Percentiles rank a stretch among this genome's conserved stretches.
phyloP scores from a whole-genome alignment of 306 rosid species.

The Vigna angularis region DNA sequence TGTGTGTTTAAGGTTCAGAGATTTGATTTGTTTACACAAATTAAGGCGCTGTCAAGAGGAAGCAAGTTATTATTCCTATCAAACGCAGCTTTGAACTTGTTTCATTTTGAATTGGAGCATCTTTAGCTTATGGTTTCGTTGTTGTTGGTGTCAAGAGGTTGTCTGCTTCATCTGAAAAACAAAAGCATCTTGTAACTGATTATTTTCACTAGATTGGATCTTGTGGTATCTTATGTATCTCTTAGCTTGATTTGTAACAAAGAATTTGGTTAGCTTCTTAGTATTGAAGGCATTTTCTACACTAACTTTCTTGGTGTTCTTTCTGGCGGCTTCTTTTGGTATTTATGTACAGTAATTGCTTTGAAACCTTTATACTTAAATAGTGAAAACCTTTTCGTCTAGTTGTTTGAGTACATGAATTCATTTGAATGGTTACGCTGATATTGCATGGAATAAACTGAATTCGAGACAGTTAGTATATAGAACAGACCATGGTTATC shows the following conservation, averaged over 20 bases:
- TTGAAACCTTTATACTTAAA: background rate
- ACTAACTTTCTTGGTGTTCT: background rate
- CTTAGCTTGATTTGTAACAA: constrained; percentile 15
- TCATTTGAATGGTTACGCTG: constrained; percentile 3
- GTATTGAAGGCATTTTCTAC: constrained; percentile 9
- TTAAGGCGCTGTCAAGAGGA: background rate
- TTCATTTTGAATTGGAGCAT: constrained; percentile 40
- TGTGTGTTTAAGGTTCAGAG: constrained; percentile 5
- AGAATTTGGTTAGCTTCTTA: constrained; percentile 14
- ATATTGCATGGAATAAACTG: background rate
- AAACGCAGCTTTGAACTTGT: constrained; percentile 12
- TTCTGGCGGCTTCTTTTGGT: constrained; percentile 19
- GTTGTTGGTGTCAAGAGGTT: constrained; percentile 1
- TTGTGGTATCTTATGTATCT: constrained; percentile 14
- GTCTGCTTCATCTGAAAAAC: constrained; percentile 24
- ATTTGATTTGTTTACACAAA: constrained; percentile 22
- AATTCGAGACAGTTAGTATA: constrained; percentile 11
- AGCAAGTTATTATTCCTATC: background rate
- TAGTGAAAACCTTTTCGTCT: background rate
- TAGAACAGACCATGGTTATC: background rate
- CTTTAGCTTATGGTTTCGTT: background rate
- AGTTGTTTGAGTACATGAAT: background rate
- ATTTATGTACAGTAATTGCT: constrained; percentile 5
- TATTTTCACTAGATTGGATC: constrained; percentile 1
- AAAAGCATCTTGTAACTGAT: background rate